Conservation (phyloP, 805 yeast species). For the Spathaspora girioi region DNA sequence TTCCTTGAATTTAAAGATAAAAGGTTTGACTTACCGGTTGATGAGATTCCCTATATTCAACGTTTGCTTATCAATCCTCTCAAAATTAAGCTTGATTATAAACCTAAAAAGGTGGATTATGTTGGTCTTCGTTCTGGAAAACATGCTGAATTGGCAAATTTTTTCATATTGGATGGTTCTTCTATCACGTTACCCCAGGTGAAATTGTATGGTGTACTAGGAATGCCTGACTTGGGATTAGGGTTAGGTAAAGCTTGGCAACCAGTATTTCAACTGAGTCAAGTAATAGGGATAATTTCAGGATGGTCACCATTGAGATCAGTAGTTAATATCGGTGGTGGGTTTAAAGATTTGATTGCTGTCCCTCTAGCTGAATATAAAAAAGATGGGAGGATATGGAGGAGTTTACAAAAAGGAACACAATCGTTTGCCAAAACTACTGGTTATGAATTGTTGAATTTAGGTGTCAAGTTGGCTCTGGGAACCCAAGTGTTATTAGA, state of each 20-base stretch:
- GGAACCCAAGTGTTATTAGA: slow-evolving; percentile 85
- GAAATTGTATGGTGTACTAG: slow-evolving; percentile 70
- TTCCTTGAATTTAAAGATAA: slow-evolving; percentile 78
- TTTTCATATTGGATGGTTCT: slow-evolving; percentile 86
- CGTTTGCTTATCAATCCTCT: slow-evolving; percentile 60
- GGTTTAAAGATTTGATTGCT: slow-evolving; percentile 67
- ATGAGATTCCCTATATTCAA: slow-evolving; percentile 66
- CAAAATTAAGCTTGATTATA: slow-evolving; percentile 75
- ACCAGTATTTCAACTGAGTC: slow-evolving; percentile 82
- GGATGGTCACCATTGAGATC: slow-evolving; percentile 84
- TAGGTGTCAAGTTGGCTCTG: slow-evolving; percentile 82
- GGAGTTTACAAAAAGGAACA: slow-evolving; percentile 76
- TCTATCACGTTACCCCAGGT: slow-evolving; percentile 60
- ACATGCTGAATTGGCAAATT: slow-evolving; percentile 80
- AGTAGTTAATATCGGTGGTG: slow-evolving; percentile 72
- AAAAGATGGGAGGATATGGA: slow-evolving; percentile 64
- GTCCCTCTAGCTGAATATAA: slow-evolving; percentile 73
- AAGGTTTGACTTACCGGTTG: slow-evolving; percentile 61
- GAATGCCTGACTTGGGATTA: slow-evolving; percentile 57
- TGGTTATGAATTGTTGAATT: slow-evolving; percentile 70
- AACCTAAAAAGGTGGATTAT: slow-evolving; percentile 85
- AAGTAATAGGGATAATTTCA: slow-evolving; percentile 72
- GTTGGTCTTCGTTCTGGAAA: slow-evolving; percentile 84
- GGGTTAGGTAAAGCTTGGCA: slow-evolving; percentile 72
- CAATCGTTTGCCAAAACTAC: slow-evolving; percentile 71